Evolutionary conservation across 768 basidiomycete species (phyloP).

Genomic region (Pholiota conissans): DNA sequence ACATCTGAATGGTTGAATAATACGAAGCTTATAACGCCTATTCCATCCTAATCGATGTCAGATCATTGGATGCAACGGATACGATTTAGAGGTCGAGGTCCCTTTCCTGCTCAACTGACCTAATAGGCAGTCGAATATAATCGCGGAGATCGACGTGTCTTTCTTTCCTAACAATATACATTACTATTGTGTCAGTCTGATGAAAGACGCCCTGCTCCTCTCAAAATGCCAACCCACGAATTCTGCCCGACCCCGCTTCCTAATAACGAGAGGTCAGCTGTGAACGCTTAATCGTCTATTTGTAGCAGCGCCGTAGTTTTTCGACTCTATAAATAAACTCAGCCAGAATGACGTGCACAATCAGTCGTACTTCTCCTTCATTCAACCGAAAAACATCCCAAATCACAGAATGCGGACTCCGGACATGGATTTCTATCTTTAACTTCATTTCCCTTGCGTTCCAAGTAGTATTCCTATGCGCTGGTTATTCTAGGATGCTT

Average conservation of each 20-base stretch:
- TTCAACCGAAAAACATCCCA: conserved; percentile 13
- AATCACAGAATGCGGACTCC: background rate
- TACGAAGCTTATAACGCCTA: no score
- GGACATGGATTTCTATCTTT: background rate
- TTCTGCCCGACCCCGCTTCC: background rate
- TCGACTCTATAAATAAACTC: background rate
- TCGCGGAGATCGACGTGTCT: no score
- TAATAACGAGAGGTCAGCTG: background rate
- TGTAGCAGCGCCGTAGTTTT: background rate
- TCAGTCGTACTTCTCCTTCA: background rate
- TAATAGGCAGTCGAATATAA: no score
- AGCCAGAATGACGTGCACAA: background rate
- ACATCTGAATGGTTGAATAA: no score
- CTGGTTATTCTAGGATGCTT: background rate
- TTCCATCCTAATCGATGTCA: no score
- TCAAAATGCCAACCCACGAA: no score
- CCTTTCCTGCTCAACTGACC: no score
- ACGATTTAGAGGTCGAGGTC: no score
- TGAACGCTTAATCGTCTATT: conserved; percentile 13
- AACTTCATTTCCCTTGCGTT: background rate
- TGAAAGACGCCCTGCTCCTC: no score
- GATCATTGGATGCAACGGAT: no score
- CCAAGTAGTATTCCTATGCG: background rate
- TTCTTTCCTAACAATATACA: no score
- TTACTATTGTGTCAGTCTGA: no score